Conservation (phyloP, 257 asterid species). For the Solanum tacnaense region DNA sequence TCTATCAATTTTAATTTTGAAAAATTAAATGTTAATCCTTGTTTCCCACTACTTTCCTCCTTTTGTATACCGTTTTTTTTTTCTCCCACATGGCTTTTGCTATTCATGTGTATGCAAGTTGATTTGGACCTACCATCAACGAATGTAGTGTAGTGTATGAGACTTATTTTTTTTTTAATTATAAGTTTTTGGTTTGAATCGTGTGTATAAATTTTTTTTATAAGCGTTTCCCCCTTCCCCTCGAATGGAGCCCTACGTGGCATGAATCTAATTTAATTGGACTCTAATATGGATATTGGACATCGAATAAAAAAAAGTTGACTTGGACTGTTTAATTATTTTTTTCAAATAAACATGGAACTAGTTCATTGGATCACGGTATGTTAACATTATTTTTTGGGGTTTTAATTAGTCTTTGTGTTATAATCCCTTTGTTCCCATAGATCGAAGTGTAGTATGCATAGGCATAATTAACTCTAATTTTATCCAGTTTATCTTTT, state of each 20-base stretch:
- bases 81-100: not conserved
- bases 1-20: not conserved
- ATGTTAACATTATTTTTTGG: not conserved
- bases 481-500: not conserved
- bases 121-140: not conserved
- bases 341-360: not conserved
- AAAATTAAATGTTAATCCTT: not conserved
- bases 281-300: no score
- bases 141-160: accelerated
- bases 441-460: not conserved
- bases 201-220: no score
- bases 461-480: not conserved
- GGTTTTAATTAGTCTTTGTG: not conserved
- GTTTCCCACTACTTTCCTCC: not conserved
- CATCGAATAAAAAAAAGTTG: not conserved
- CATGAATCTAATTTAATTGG: no score
- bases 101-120: not conserved
- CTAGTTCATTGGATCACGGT: not conserved
- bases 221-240: no score
- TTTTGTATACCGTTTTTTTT: not conserved
- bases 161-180: no score
- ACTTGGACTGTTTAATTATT: not conserved
- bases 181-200: no score
- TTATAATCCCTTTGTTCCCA: not conserved
- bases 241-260: accelerated